phyloP scores from a whole-genome alignment of 2,329 filamentous ascomycete genomes.

The Pseudogymnoascus sp. region DNA sequence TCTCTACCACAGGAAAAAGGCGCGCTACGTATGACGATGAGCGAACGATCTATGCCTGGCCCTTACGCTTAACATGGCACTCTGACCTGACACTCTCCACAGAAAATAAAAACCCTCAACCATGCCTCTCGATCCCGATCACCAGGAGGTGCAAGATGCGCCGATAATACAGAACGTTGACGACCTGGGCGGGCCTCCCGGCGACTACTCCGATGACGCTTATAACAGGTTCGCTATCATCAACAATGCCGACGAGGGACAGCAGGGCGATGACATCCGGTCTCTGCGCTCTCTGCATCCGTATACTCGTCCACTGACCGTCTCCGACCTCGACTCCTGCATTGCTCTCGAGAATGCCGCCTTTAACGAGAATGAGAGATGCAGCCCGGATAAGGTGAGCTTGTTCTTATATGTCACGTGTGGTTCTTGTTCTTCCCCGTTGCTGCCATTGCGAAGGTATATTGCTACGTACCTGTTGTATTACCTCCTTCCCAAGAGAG shows the following conservation, averaged over 20 bases:
- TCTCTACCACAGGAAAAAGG: neutral
- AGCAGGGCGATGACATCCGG: neutral
- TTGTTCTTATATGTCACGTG: slow-evolving; percentile 1
- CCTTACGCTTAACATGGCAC: slow-evolving; percentile 5
- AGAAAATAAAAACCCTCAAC: neutral
- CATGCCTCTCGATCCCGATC: neutral
- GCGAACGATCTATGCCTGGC: neutral
- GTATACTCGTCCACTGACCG: slow-evolving; percentile 65
- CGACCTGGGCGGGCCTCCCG: neutral
- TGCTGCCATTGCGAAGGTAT: neutral
- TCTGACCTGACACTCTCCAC: slow-evolving; percentile 6
- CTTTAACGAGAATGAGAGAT: slow-evolving; percentile 45
- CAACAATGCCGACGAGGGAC: neutral
- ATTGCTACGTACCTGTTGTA: neutral
- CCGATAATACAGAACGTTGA: neutral
- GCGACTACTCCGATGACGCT: neutral
- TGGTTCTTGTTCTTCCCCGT: neutral
- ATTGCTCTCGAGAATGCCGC: slow-evolving; percentile 49
- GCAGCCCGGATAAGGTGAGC: slow-evolving; percentile 47
- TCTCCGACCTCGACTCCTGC: slow-evolving; percentile 56
- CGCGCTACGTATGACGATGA: slow-evolving; percentile 6
- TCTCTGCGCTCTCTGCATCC: slow-evolving; percentile 55
- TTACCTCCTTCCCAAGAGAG: neutral
- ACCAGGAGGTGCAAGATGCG: slow-evolving; percentile 4
- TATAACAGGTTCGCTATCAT: neutral